Evolutionary conservation across 257 asterid species (phyloP), one percentile per base, ranked within the genome.

Genomic region (Ballota nigra): DNA sequence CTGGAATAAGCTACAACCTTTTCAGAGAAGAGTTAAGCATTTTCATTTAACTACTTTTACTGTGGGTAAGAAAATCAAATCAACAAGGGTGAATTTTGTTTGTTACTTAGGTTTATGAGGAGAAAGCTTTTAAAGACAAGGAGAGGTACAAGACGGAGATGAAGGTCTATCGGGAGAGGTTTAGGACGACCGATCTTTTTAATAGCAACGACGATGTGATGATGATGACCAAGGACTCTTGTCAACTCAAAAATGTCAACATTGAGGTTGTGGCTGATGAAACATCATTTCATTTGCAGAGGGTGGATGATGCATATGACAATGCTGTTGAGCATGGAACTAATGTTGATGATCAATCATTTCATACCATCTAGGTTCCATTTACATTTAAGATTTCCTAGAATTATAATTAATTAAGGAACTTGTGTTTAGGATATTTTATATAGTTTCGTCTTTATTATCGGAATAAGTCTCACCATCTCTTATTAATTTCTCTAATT

Each of bases 1-100:
- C 0, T 94, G 99, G 99, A 94, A 86, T 75, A 89, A 94, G 19
- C 75, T 94, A 0, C 83, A 85, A 23, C 92, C 81, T n/a, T 82
- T 84, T 6, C 92, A 94, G 71, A 80, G 81, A 79, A 64, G 85
- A 13, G 98, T 33, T 6, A 29, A 6, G n/a, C n/a, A n/a, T n/a
- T n/a, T n/a, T n/a, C n/a, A n/a, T n/a, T n/a, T n/a, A n/a, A n/a
- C n/a, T n/a, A n/a, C n/a, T n/a, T n/a, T n/a, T n/a, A n/a, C n/a
- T n/a, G n/a, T n/a, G n/a, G n/a, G n/a, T n/a, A n/a, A n/a, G n/a
- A n/a, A n/a, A n/a, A n/a, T n/a, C n/a, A n/a, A n/a, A n/a, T n/a
- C n/a, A n/a, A n/a, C n/a, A n/a, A 33, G 38, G 7, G 38, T 33
- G 38, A 33, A 0, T 33, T 6, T 33, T 0, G 7, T 33, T 33